Conservation (phyloP, 164 flowering plant species). For the Magnolia officinalis region DNA sequence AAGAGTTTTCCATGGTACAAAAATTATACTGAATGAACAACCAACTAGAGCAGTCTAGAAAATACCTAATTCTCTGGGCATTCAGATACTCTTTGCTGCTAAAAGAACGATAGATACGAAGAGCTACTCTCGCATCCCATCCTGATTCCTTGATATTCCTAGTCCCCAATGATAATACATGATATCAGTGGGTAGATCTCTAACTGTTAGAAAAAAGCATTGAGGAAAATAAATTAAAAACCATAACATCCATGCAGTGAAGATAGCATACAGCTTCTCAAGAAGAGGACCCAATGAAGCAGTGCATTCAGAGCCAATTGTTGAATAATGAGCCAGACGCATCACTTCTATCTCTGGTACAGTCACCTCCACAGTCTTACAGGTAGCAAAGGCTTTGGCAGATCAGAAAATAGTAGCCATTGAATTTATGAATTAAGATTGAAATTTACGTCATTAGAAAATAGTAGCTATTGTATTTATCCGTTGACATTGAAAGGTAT, state of each 20-base stretch:
- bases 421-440: background rate
- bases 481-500: background rate
- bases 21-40: background rate
- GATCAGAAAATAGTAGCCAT: conserved; percentile 16
- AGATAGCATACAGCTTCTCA: conserved; percentile 52
- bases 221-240: background rate
- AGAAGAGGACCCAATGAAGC: conserved; percentile 44
- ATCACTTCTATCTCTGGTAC: conserved; percentile 88
- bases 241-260: conserved; percentile 1
- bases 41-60: background rate
- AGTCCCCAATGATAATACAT: conserved; percentile 10
- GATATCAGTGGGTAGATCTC: conserved; percentile 16
- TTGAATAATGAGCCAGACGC: conserved; percentile 84
- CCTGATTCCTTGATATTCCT: conserved; percentile 59
- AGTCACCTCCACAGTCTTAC: conserved; percentile 75
- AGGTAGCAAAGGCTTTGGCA: conserved; percentile 11
- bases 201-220: background rate
- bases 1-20: background rate
- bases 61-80: conserved; percentile 85
- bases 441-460: conserved; percentile 14
- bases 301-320: conserved; percentile 79
- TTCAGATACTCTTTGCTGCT: conserved; percentile 73
- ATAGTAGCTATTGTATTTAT: conserved; percentile 3
- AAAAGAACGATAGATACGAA: conserved; percentile 61
- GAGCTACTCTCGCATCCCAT: conserved; percentile 82